Evolutionary conservation across 495 filamentous ascomycete genomes (phyloP), one percentile per base, ranked within the genome.

Genomic region (Penicillium argentinense): DNA sequence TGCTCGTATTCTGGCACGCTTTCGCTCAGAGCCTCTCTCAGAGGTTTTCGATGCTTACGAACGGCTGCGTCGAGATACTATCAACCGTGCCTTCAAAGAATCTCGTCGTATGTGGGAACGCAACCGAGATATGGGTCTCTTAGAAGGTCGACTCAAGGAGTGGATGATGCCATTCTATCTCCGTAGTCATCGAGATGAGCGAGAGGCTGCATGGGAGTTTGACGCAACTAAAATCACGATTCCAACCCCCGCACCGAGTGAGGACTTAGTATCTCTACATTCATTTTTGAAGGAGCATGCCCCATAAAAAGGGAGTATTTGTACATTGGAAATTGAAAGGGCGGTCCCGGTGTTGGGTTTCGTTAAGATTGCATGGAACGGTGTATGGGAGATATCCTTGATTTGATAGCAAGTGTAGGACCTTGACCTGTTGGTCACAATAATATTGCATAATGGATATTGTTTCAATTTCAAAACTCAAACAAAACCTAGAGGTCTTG

Each of bases 31-130:
- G 16, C 62, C 68, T 1, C 33, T 80, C 13, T 42, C 62, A 2
- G 67, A 69, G 42, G 64, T 69, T 0, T 81, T 85, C 47, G 61
- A 70, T 24, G 68, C 69, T 4, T 83, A 81, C 54, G 80, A 81
- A 47, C 52, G 56, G 9, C 60, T 80, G 1, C 65, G 80, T 7
- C 65, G 76, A 18, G 60, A 58, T 0, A 67, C 70, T 21, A 79
- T 85, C 51, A 67, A 79, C 39, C 54, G 51, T 9, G 73, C 76
- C 0, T 83, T 81, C 63, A 64, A 75, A 25, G 74, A 78, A 33
- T 76, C 77, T 2, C 59, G 49, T 2, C 64, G 67, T 19, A 64
- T 73, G 64, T 74, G 71, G 71, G 59, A 61, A 7, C 64, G 62
- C 6, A 68, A 73, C 47, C 57, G 65, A 3, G 71, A 74, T 24